These are phyloP conservation scores for Corchorus olitorius DNA, from an alignment of 345 rosid species.

Conservation along the genomic window DNA sequence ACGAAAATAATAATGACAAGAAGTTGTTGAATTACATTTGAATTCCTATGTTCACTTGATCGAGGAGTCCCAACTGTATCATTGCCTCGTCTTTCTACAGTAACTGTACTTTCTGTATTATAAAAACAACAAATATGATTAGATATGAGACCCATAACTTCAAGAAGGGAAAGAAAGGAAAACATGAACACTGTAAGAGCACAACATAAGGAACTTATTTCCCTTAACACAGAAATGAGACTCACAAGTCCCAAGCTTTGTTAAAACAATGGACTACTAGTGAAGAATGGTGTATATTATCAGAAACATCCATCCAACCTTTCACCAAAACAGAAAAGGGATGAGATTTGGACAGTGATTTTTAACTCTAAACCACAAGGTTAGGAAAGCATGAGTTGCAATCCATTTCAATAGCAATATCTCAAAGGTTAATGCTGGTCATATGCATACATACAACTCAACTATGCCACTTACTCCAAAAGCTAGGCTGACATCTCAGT, in stretches of 20 bases:
- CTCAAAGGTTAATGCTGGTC: not conserved
- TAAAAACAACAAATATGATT: conserved; percentile 12
- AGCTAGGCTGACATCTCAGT: not conserved
- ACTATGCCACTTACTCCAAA: not conserved
- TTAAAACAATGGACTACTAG: not conserved
- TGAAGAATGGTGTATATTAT: not conserved
- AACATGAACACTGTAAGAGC: not conserved
- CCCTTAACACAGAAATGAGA: not conserved
- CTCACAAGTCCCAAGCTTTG: not conserved
- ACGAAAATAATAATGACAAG: not conserved
- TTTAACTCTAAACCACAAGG: not conserved
- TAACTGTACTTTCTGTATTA: conserved; percentile 44
- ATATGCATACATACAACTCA: not conserved
- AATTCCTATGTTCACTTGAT: conserved; percentile 31
- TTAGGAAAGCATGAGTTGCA: not conserved
- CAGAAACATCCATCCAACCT: not conserved
- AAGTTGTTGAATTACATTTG: conserved; percentile 39
- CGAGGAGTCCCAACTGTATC: conserved; percentile 14
- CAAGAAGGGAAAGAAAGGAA: not conserved
- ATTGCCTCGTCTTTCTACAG: conserved; percentile 25
- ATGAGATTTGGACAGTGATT: not conserved
- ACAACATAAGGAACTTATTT: too few relatives aligned
- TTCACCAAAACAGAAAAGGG: not conserved
- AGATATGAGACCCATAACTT: not conserved
- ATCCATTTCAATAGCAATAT: not conserved